Evolutionary conservation across 306 rosid species (phyloP).

Genomic region (Rubus idaeus): DNA sequence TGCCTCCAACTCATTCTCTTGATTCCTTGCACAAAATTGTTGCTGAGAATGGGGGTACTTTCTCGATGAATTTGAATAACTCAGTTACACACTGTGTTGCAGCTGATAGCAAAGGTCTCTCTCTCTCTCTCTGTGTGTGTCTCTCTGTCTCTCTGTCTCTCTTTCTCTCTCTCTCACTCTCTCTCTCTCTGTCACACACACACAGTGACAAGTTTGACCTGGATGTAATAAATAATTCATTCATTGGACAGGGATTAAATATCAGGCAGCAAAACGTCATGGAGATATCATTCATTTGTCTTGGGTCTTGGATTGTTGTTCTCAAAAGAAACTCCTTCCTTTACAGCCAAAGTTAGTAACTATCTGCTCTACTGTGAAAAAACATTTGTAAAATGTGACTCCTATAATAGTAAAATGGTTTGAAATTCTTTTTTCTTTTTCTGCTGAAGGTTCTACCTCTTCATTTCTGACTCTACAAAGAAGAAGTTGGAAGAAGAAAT

Average conservation of each 20-base stretch:
- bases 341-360: conserved; percentile 77
- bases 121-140: conserved; percentile 44
- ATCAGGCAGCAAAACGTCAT: conserved; percentile 70
- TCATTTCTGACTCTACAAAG: conserved; percentile 65
- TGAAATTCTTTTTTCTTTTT: conserved; percentile 8
- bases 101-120: conserved; percentile 82
- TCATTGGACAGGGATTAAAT: conserved; percentile 71
- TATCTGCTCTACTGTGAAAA: conserved; percentile 19
- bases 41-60: conserved; percentile 91
- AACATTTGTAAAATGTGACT: conserved; percentile 6
- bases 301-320: conserved; percentile 77
- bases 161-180: not conserved
- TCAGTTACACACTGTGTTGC: conserved; percentile 89
- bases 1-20: conserved; percentile 70
- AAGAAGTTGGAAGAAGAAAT: conserved; percentile 79
- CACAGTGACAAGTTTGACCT: conserved; percentile 1
- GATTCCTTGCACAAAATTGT: conserved; percentile 79
- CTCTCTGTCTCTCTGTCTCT: conserved; percentile 32
- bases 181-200: not conserved
- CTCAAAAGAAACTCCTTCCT: conserved; percentile 59
- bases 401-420: conserved; percentile 25
- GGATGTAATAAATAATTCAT: conserved; percentile 19
- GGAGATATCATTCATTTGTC: conserved; percentile 81
- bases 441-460: conserved; percentile 66
- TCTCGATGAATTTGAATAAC: conserved; percentile 88